A percentile compares a stretch with the other conserved stretches of the same genome.
These are phyloP conservation scores for Massospora cicadina DNA, from an alignment of 371 early-diverging fungal genomes.

Conservation along the genomic window DNA sequence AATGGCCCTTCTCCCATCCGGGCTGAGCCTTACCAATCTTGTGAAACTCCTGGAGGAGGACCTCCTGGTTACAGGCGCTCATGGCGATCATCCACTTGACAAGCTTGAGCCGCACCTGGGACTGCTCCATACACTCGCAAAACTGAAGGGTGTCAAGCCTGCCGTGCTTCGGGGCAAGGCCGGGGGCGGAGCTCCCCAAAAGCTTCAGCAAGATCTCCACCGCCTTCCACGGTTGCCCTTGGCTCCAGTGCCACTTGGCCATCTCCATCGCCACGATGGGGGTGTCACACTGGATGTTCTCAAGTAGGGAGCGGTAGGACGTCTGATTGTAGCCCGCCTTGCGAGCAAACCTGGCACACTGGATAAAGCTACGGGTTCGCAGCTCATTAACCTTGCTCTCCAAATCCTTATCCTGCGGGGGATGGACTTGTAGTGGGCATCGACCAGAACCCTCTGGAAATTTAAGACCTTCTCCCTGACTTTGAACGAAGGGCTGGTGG, in stretches of 20 bases:
- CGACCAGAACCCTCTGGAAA: background rate
- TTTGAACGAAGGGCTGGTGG: background rate
- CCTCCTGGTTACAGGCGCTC: background rate
- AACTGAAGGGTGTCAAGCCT: background rate
- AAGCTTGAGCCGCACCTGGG: background rate
- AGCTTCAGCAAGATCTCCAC: background rate
- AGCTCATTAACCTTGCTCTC: background rate
- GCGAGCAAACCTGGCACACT: background rate
- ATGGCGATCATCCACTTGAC: background rate
- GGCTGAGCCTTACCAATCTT: background rate
- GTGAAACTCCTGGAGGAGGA: background rate
- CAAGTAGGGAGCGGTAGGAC: background rate
- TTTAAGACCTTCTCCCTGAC: background rate
- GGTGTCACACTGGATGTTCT: background rate
- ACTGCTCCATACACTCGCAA: background rate
- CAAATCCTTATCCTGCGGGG: background rate
- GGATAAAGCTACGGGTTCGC: background rate
- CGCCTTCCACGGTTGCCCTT: background rate
- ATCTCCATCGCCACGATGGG: background rate
- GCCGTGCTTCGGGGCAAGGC: background rate
- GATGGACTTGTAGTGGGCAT: background rate
- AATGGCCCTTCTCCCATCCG: background rate
- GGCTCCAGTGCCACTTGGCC: background rate
- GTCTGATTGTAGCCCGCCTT: background rate
- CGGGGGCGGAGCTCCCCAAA: background rate